Conservation (phyloP, 805 yeast species). For the Dipodascopsis tothii region DNA sequence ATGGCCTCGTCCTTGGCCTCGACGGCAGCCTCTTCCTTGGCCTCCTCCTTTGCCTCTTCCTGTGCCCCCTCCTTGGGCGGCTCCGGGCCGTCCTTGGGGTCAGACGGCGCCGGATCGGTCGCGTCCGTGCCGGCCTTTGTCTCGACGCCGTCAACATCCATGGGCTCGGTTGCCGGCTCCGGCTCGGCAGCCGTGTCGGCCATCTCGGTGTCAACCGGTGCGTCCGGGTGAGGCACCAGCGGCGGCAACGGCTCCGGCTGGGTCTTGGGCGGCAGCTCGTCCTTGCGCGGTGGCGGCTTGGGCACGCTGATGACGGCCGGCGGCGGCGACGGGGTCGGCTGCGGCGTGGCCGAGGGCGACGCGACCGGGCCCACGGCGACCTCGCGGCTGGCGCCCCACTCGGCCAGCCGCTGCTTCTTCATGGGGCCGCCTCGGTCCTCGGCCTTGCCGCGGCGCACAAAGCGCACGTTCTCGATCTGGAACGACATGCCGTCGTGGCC, state of each 20-base stretch:
- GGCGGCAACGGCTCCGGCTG: not conserved
- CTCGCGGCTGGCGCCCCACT: constrained; percentile 25
- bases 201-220: not conserved
- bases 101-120: too few species aligned
- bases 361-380: not conserved
- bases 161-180: not conserved
- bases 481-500: constrained; percentile 75
- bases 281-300: not conserved
- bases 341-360: not conserved
- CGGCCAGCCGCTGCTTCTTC: constrained; percentile 30
- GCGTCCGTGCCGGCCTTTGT: too few species aligned
- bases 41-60: too few species aligned
- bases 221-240: not conserved
- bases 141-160: too few species aligned
- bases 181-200: not conserved
- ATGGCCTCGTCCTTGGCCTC: too few species aligned
- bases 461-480: constrained; percentile 49
- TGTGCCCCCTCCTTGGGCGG: too few species aligned
- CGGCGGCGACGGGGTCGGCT: not conserved
- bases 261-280: not conserved
- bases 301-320: not conserved
- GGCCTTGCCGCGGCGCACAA: constrained; percentile 29
- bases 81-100: too few species aligned
- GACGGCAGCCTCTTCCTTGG: too few species aligned
- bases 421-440: constrained; percentile 28